A percentile compares a stretch with the other conserved stretches of the same genome.
Conservation (phyloP, 495 filamentous ascomycete species). For the Penicillium alfredii region DNA sequence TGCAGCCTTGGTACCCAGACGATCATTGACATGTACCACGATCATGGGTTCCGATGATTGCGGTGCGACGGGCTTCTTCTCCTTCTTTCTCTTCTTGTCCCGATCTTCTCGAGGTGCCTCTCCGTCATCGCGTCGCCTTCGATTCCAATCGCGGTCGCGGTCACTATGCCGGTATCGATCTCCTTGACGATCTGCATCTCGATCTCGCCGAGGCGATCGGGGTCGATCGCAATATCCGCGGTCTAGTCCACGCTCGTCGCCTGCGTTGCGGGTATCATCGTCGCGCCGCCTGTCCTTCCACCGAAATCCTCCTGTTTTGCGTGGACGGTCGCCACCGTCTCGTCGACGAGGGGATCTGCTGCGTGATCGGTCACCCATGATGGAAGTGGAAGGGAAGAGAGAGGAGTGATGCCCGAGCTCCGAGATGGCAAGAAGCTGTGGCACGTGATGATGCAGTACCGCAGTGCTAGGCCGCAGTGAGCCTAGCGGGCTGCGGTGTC, state of each 20-base stretch:
- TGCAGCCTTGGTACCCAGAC: conserved; percentile 81
- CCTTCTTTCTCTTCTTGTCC: conserved; percentile 35
- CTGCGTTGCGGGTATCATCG: conserved; percentile 34
- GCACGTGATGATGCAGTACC: conserved; percentile 22
- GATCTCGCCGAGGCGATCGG: conserved; percentile 31
- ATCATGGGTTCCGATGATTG: conserved; percentile 70
- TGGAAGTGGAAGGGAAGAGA: conserved; percentile 15
- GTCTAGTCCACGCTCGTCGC: conserved; percentile 42
- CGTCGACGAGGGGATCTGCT: conserved; percentile 33
- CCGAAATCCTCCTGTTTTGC: conserved; percentile 48
- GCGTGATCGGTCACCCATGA: conserved; percentile 32
- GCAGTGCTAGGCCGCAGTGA: conserved; percentile 10
- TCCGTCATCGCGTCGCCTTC: conserved; percentile 21
- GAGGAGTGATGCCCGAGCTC: conserved; percentile 15
- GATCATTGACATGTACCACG: conserved; percentile 85
- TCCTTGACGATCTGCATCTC: conserved; percentile 19
- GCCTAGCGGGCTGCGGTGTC: no score
- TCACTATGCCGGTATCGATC: conserved; percentile 22
- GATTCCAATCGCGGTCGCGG: conserved; percentile 22
- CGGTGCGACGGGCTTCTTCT: conserved; percentile 31
- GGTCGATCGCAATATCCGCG: conserved; percentile 50
- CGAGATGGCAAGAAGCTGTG: conserved; percentile 6
- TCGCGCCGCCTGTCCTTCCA: conserved; percentile 61
- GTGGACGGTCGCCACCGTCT: conserved; percentile 22
- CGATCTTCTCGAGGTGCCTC: conserved; percentile 24